phyloP scores from a whole-genome alignment of 169 alveolate genomes.

The Plasmodium sp. region DNA sequence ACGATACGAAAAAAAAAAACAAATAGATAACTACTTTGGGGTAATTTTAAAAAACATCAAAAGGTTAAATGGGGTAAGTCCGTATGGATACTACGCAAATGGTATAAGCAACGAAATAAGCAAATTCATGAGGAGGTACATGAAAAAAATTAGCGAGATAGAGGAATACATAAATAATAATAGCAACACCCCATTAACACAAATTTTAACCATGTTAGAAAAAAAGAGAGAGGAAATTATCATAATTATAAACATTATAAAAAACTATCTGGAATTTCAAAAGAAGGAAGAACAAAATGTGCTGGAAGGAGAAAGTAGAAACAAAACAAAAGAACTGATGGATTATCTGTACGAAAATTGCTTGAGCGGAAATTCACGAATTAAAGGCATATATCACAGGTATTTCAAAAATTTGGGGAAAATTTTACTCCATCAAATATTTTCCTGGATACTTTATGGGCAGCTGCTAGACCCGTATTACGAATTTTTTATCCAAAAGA shows the following conservation, averaged over 20 bases:
- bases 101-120: slow-evolving; percentile 79
- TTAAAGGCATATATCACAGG: slow-evolving; percentile 44
- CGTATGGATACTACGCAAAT: slow-evolving; percentile 77
- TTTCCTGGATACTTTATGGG: slow-evolving; percentile 81
- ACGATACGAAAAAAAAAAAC: slow-evolving; percentile 29
- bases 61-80: slow-evolving; percentile 56
- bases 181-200: slow-evolving; percentile 78
- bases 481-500: slow-evolving; percentile 79
- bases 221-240: slow-evolving; percentile 78
- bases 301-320: slow-evolving; percentile 61
- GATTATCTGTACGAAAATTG: slow-evolving; percentile 73
- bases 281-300: slow-evolving; percentile 62
- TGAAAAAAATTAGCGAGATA: slow-evolving; percentile 70
- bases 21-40: slow-evolving; percentile 73
- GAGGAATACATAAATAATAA: slow-evolving; percentile 78
- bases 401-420: slow-evolving; percentile 66
- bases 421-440: slow-evolving; percentile 72
- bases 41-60: slow-evolving; percentile 66
- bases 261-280: slow-evolving; percentile 70
- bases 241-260: slow-evolving; percentile 58
- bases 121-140: slow-evolving; percentile 75
- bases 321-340: slow-evolving; percentile 60
- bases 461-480: slow-evolving; percentile 78
- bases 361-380: slow-evolving; percentile 63
- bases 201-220: slow-evolving; percentile 74